Evolutionary conservation across 441 rosid species (phyloP), one percentile per base, ranked within the genome.

Genomic region (Eruca vesicaria): DNA sequence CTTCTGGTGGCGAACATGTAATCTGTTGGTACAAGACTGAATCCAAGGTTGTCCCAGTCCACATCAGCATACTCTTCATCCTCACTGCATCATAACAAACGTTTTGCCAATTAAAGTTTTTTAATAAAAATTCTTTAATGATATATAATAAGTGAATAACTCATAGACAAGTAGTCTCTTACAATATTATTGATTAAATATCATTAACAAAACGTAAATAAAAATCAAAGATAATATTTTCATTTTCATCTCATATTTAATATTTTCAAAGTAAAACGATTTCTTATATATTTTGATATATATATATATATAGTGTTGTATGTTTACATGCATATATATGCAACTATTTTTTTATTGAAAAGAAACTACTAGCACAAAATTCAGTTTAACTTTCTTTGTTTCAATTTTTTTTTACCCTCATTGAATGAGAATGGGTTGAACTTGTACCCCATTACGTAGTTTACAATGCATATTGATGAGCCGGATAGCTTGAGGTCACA

Each of bases 1-100:
- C 88, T 82, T 79, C 14, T 84, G 75, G 80, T 82, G 28, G 67
- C 31, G 61, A 79, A 84, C 86, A 84, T 82, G 77, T 81, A 82
- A 68, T 86, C 87, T 14, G 86, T 82, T 26, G 69, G 83, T 60
- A 73, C 65, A 53, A 79, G 84, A 76, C 77, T 57, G 63, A 86
- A 86, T 69, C 84, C 85, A 1, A 86, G 84, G 12, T 81, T 79
- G 82, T 84, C 86, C 89, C 89, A 86, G n/a, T 82, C 81, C 67
- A 86, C 77, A 58, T 77, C 83, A 45, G 85, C 89, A 71, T 70
- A 77, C 58, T 71, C 81, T 32, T 57, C 83, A 12, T 50, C 73
- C 32, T 77, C 79, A 58, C 83, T 76, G 64, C 29, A 36, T 20
- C 70, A 52, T 64, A 29, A 41, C 5, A 53, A 41, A 50, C 31